phyloP scores from a whole-genome alignment of 352 stramenopile species.

The Phytophthora constricta region DNA sequence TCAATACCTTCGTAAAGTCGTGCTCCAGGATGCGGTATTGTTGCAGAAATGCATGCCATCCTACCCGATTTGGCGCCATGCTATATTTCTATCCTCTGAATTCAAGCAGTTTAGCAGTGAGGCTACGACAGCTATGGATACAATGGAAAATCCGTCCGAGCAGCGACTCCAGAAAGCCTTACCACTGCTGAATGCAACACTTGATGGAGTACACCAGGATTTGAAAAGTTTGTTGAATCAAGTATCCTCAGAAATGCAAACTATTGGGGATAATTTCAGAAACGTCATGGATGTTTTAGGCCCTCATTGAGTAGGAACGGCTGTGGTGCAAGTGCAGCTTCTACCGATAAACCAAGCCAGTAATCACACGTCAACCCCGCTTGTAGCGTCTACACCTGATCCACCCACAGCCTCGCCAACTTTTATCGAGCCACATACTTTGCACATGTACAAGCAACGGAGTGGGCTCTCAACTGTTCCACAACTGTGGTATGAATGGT shows the following conservation, averaged over 20 bases:
- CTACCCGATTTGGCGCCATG: neutral
- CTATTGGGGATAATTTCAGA: neutral
- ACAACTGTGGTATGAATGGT: neutral
- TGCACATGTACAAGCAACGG: too few relatives aligned
- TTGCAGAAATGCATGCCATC: neutral
- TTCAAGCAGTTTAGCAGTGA: neutral
- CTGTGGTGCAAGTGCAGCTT: neutral
- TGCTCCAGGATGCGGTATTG: neutral
- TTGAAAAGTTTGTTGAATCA: neutral
- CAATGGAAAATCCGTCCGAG: constrained; percentile 1
- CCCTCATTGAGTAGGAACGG: neutral
- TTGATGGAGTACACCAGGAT: constrained; percentile 5
- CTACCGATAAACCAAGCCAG: neutral
- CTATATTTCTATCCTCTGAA: neutral
- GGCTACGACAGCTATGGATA: neutral
- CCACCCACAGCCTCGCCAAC: too few relatives aligned
- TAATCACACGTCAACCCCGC: neutral
- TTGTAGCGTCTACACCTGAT: neutral
- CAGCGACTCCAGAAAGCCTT: neutral
- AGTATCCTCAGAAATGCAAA: neutral
- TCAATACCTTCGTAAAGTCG: neutral
- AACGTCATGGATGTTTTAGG: neutral
- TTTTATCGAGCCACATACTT: too few relatives aligned
- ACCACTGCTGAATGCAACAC: neutral
- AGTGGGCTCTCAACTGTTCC: neutral